A percentile compares a stretch with the other conserved stretches of the same genome.
Evolutionary conservation across 129 eudicot species (phyloP).

Genomic region (Helianthus tuberosus): DNA sequence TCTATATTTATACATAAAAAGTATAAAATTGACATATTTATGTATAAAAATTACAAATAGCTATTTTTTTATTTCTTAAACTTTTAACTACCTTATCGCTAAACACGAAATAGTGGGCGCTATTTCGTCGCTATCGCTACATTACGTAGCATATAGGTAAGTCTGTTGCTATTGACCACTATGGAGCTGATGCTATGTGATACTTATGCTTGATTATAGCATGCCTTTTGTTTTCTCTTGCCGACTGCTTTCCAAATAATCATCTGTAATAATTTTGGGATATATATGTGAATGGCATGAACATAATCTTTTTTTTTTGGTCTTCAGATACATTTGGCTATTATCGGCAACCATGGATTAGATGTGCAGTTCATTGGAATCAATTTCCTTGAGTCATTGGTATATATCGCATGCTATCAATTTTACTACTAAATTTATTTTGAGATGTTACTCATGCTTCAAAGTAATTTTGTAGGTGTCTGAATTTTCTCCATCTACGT

Average conservation of each 20-base stretch:
- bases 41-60: no score
- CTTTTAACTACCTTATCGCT: no score
- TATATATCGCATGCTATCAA: conserved; percentile 31
- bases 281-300: background rate
- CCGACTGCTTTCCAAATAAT: background rate
- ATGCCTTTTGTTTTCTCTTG: conserved; percentile 1
- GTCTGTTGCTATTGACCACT: no score
- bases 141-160: no score
- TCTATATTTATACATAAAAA: no score
- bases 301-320: background rate
- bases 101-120: no score
- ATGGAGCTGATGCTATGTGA: background rate
- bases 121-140: no score
- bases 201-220: conserved; percentile 5
- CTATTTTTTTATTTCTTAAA: no score
- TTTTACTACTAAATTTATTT: conserved; percentile 3
- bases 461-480: conserved; percentile 63
- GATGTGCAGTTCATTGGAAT: conserved; percentile 84
- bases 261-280: background rate
- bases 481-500: conserved; percentile 92
- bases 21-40: no score
- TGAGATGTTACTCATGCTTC: background rate
- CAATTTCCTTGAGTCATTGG: conserved; percentile 84
- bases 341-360: conserved; percentile 63
- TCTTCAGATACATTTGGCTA: conserved; percentile 76